A percentile compares a stretch with the other conserved stretches of the same genome.
Conservation (phyloP, 2,329 filamentous ascomycete genomes). For the Monilinia polystroma region DNA sequence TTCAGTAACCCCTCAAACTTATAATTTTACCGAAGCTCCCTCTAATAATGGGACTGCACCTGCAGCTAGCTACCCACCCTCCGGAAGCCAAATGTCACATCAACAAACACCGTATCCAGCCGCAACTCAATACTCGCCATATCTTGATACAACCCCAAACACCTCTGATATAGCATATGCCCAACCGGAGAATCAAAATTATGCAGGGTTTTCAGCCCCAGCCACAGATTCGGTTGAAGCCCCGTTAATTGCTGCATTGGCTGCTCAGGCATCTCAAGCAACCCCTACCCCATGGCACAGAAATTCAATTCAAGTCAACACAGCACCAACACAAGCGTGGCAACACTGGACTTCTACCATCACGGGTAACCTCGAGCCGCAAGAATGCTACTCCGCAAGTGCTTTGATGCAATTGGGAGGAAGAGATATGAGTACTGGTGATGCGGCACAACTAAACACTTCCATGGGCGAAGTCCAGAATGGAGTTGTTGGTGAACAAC, state of each 20-base stretch:
- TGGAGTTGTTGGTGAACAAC: slow-evolving; percentile 6
- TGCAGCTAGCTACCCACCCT: slow-evolving; percentile 27
- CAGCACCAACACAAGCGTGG: slow-evolving; percentile 37
- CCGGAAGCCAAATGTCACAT: slow-evolving; percentile 32
- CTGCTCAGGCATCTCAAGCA: slow-evolving; percentile 39
- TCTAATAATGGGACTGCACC: slow-evolving; percentile 23
- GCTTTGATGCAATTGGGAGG: slow-evolving; percentile 39
- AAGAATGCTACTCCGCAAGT: slow-evolving; percentile 39
- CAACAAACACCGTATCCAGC: slow-evolving; percentile 38
- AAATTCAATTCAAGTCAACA: slow-evolving; percentile 25
- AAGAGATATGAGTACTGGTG: slow-evolving; percentile 28
- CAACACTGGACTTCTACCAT: slow-evolving; percentile 39
- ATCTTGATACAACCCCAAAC: slow-evolving; percentile 31
- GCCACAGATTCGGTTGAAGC: slow-evolving; percentile 31
- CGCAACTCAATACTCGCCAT: slow-evolving; percentile 38
- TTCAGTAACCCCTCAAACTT: slow-evolving; percentile 19
- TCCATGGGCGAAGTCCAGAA: slow-evolving; percentile 11
- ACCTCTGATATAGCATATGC: slow-evolving; percentile 30
- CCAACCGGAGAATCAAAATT: slow-evolving; percentile 29
- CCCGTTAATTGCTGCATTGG: slow-evolving; percentile 35
- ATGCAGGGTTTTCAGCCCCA: slow-evolving; percentile 4
- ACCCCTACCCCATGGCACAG: slow-evolving; percentile 37
- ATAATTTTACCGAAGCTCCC: slow-evolving; percentile 25
- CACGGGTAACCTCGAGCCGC: slow-evolving; percentile 36
- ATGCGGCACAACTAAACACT: slow-evolving; percentile 18